These are phyloP conservation scores for Tolypocladium endophyticum DNA, from an alignment of 2,329 filamentous ascomycete genomes.

Conservation along the genomic window DNA sequence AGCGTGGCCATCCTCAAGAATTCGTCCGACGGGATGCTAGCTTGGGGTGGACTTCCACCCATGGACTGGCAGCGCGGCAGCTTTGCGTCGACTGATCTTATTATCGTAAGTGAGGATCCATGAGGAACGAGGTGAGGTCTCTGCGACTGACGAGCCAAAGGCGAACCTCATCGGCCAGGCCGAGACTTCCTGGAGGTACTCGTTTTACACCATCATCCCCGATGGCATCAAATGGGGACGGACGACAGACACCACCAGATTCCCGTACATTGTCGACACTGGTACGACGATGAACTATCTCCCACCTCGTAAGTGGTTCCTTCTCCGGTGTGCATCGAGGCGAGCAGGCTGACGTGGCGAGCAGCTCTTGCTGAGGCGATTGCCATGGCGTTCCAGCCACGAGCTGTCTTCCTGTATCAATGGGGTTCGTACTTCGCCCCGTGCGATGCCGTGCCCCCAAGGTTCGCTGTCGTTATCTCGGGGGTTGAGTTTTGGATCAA, in stretches of 20 bases:
- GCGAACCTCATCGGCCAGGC: conserved; percentile 28
- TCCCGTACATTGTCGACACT: conserved; percentile 41
- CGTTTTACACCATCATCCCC: conserved; percentile 42
- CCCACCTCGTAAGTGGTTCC: conserved; percentile 29
- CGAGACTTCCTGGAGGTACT: conserved; percentile 32
- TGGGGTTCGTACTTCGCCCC: conserved; percentile 37
- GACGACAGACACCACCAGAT: conserved; percentile 29
- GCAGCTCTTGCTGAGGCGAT: conserved; percentile 37
- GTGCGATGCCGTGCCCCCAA: conserved; percentile 35
- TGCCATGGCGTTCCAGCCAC: conserved; percentile 33
- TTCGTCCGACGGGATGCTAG: conserved; percentile 32
- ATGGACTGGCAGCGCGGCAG: conserved; percentile 17
- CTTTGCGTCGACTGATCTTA: conserved; percentile 27
- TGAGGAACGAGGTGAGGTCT: neutral
- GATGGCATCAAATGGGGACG: conserved; percentile 35
- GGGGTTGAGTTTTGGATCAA: conserved; percentile 35
- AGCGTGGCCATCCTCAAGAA: conserved; percentile 37
- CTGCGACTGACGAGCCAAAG: conserved; percentile 16
- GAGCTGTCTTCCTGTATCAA: conserved; percentile 33
- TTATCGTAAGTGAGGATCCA: conserved; percentile 27
- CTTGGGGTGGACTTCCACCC: conserved; percentile 35
- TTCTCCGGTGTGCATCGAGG: neutral
- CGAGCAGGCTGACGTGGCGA: neutral
- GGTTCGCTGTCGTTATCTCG: conserved; percentile 33
- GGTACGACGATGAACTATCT: conserved; percentile 41